A percentile compares a stretch with the other conserved stretches of the same genome.
Evolutionary conservation across 495 filamentous ascomycete species (phyloP).

Genomic region (Filosporella fistucella): DNA sequence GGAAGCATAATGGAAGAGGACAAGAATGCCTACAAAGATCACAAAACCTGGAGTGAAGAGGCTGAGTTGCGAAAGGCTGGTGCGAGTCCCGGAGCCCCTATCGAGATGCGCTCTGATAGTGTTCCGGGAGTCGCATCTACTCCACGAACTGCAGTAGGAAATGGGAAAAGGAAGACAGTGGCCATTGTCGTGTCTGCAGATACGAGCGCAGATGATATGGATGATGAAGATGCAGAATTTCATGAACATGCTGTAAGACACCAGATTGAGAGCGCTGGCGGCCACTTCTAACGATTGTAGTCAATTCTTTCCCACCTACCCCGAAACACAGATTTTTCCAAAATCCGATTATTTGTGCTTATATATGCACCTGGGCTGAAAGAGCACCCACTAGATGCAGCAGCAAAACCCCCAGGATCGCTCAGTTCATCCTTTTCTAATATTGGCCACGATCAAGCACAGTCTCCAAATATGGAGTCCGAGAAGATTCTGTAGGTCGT

Average conservation of each 20-base stretch:
- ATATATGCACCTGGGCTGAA: constrained; percentile 83
- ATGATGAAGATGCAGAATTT: constrained; percentile 58
- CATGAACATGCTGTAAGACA: constrained; percentile 82
- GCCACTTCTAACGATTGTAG: constrained; percentile 36
- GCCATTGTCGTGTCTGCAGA: constrained; percentile 83
- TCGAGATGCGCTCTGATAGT: constrained; percentile 20
- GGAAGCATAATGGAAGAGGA: constrained; percentile 83
- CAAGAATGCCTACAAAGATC: constrained; percentile 73
- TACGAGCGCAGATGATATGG: constrained; percentile 48
- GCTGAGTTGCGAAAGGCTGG: constrained; percentile 35
- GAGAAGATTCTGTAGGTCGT: constrained; percentile 47
- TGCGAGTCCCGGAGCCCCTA: constrained; percentile 16
- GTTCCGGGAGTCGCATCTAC: constrained; percentile 10
- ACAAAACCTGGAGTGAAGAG: constrained; percentile 81
- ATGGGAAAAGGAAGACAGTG: constrained; percentile 64
- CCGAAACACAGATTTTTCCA: constrained; percentile 60
- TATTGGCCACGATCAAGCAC: constrained; percentile 71
- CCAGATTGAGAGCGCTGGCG: too few relatives aligned
- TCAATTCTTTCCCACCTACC: constrained; percentile 88
- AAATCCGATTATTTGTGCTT: constrained; percentile 72
- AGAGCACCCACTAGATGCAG: constrained; percentile 48
- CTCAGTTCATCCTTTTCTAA: constrained; percentile 85
- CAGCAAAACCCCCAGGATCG: constrained; percentile 51
- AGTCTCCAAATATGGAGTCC: constrained; percentile 60
- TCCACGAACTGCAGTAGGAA: constrained; percentile 24